phyloP scores from a whole-genome alignment of 805 yeast genomes.

The Ascoidea asiatica region DNA sequence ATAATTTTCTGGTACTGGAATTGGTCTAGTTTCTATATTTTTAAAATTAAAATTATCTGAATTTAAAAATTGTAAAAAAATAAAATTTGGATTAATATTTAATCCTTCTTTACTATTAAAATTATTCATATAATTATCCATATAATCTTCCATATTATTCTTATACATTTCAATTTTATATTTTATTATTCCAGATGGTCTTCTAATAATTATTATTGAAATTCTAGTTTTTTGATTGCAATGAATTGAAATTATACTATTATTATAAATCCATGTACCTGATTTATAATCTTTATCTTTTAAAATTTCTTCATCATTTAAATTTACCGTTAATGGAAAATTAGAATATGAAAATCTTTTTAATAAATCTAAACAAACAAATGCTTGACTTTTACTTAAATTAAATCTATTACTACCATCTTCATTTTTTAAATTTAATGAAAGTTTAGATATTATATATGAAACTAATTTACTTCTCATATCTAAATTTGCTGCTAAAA shows the following conservation, averaged over 20 bases:
- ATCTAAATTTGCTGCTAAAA: conserved; percentile 42
- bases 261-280: conserved; percentile 45
- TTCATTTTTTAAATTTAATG: conserved; percentile 31
- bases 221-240: conserved; percentile 39
- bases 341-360: conserved; percentile 54
- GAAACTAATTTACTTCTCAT: conserved; percentile 49
- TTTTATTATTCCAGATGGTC: conserved; percentile 52
- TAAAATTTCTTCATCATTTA: conserved; percentile 7
- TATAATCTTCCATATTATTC: conserved; percentile 22
- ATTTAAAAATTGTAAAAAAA: conserved; percentile 36
- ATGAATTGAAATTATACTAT: conserved; percentile 39
- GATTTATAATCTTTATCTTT: conserved; percentile 11
- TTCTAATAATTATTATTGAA: conserved; percentile 35
- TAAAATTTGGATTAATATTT: conserved; percentile 24
- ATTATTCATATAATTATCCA: conserved; percentile 26
- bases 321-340: conserved; percentile 12
- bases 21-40: conserved; percentile 29
- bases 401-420: conserved; percentile 19
- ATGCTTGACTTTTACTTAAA: conserved; percentile 28
- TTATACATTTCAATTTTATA: conserved; percentile 31
- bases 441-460: conserved; percentile 40
- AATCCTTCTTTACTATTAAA: conserved; percentile 7
- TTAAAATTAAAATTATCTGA: too few relatives aligned
- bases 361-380: conserved; percentile 57
- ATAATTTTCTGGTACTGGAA: conserved; percentile 35